A percentile compares a stretch with the other conserved stretches of the same genome.
Conservation (phyloP, 345 rosid species). For the Gossypium ekmanianum region DNA sequence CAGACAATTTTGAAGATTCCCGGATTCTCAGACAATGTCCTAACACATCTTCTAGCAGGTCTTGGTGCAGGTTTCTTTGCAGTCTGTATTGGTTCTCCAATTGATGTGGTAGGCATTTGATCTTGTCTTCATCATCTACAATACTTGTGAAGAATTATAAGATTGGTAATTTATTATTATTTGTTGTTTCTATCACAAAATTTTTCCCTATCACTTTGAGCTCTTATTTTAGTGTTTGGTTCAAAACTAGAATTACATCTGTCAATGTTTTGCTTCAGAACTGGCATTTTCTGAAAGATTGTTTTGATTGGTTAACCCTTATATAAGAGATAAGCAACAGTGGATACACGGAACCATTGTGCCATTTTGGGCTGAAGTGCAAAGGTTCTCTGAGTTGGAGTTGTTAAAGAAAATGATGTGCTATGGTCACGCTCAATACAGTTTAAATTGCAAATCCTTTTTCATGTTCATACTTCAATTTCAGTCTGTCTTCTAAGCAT, state of each 20-base stretch:
- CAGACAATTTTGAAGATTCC: constrained; percentile 97
- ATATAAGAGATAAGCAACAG: neutral
- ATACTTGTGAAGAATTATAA: neutral
- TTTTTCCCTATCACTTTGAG: neutral
- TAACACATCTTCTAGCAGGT: constrained; percentile 85
- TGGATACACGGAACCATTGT: neutral
- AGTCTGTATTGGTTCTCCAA: constrained; percentile 91
- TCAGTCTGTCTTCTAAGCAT: constrained; percentile 1
- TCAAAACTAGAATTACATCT: neutral
- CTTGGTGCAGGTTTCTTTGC: constrained; percentile 94
- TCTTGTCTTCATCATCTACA: constrained; percentile 11
- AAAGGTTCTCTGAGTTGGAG: neutral
- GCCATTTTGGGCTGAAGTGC: neutral
- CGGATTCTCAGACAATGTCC: constrained; percentile 71
- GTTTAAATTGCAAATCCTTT: neutral
- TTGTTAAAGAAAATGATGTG: neutral
- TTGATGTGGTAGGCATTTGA: constrained; percentile 69
- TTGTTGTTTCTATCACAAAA: neutral
- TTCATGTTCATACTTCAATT: neutral
- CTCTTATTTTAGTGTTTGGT: neutral
- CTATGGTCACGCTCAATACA: neutral
- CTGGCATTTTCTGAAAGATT: neutral
- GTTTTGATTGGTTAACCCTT: neutral
- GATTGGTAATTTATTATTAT: neutral
- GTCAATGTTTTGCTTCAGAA: neutral